Percentiles rank a stretch among this genome's conserved stretches.
Conservation (phyloP, 1,284 basidiomycete species). For the Apiotrichum laibachii region DNA sequence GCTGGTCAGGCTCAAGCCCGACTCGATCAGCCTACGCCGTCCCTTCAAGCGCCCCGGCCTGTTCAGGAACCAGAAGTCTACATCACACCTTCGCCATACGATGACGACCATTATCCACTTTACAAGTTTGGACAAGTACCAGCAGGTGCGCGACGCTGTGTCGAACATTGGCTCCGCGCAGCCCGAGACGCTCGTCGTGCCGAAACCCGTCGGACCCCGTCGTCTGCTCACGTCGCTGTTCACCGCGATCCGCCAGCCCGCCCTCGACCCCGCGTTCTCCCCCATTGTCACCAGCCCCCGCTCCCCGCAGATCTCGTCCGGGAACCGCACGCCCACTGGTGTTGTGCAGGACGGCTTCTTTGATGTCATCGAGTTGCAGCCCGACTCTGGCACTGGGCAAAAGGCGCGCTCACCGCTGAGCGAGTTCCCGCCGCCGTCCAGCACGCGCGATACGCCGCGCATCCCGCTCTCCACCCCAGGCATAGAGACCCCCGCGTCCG, state of each 20-base stretch:
- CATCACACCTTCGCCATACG: constrained; percentile 55
- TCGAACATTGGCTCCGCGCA: constrained; percentile 53
- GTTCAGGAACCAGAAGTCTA: constrained; percentile 58
- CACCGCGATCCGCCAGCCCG: constrained; percentile 75
- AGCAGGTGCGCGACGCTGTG: constrained; percentile 77
- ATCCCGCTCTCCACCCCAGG: not conserved
- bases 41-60: constrained; percentile 14
- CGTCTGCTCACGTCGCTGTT: constrained; percentile 84
- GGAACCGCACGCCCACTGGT: constrained; percentile 29
- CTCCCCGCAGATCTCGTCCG: constrained; percentile 57
- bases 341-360: constrained; percentile 35
- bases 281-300: constrained; percentile 89
- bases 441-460: constrained; percentile 25
- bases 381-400: constrained; percentile 8
- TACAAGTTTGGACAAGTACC: constrained; percentile 83
- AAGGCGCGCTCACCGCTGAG: constrained; percentile 37
- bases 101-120: constrained; percentile 73
- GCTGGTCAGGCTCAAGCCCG: constrained; percentile 62
- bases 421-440: constrained; percentile 29
- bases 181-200: constrained; percentile 88
- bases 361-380: constrained; percentile 28
- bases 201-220: constrained; percentile 89
- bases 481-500: constrained; percentile 63
- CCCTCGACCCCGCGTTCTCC: constrained; percentile 81
- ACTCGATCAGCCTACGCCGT: constrained; percentile 52